Conservation (phyloP, 345 rosid genomes). For the Turritis glabra region DNA sequence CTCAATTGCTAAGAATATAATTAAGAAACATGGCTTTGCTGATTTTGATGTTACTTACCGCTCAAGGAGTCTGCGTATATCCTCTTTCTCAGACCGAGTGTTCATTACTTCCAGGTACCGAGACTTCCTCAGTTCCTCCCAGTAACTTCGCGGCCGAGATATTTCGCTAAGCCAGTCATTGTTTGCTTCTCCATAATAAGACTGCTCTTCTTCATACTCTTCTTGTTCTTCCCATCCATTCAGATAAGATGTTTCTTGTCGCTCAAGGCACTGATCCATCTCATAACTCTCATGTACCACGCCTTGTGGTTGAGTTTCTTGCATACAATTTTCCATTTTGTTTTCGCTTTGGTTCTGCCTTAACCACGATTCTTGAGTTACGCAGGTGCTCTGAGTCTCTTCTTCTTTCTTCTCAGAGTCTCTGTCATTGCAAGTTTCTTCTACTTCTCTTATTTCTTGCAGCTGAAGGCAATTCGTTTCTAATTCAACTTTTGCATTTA, state of each 20-base stretch:
- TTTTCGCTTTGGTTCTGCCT: background rate
- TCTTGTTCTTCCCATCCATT: slow-evolving; percentile 45
- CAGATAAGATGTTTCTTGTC: slow-evolving; percentile 33
- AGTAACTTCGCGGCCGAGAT: slow-evolving; percentile 77
- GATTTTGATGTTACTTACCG: slow-evolving; percentile 46
- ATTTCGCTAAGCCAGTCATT: slow-evolving; percentile 74
- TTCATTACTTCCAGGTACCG: slow-evolving; percentile 72
- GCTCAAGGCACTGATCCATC: slow-evolving; percentile 21
- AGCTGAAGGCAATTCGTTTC: background rate
- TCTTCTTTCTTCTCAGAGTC: background rate
- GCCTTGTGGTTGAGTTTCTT: slow-evolving; percentile 3
- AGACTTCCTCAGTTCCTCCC: slow-evolving; percentile 72
- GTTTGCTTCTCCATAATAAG: slow-evolving; percentile 28
- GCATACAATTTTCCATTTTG: background rate
- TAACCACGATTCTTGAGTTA: background rate
- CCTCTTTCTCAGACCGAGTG: slow-evolving; percentile 54
- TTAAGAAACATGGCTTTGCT: background rate
- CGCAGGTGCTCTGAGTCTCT: background rate
- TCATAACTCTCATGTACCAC: background rate
- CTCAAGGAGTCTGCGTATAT: slow-evolving; percentile 70
- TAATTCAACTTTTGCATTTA: slow-evolving; percentile 2
- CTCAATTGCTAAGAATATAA: background rate
- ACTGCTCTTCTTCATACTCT: slow-evolving; percentile 39
- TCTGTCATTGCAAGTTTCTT: slow-evolving; percentile 10
- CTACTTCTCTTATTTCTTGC: slow-evolving; percentile 28